Evolutionary conservation across 441 rosid species (phyloP), one percentile per base, ranked within the genome.

Genomic region (Euphorbia celastroides): DNA sequence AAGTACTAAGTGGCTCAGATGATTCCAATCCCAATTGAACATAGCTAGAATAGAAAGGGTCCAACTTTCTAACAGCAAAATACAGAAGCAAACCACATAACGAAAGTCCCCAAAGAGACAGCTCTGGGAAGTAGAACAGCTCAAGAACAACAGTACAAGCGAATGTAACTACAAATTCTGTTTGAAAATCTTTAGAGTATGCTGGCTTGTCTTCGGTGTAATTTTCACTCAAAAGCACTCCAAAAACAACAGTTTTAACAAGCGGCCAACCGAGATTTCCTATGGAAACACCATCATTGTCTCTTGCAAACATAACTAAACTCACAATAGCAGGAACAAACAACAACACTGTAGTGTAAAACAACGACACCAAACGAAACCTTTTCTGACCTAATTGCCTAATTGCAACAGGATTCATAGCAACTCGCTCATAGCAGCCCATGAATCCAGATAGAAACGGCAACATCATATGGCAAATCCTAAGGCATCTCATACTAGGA

Each of bases 221-320:
- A 79, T 72, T 93, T 78, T 87, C 97, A 76, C 82, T 88, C 79
- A 93, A 70, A 28, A 90, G 79, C 50, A 93, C 97, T 27, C 97
- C 98, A 42, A 90, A 93, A 28, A 93, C 89, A 71, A 90, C 97
- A 56, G 87, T 90, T 67, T 90, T 90, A 44, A 79, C 94, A 64
- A 93, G 77, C 62, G 97, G 98, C 97, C 98, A 93, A 52, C 90
- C 91, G 34, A 88, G 72, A 67, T 69, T 85, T 52, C 72, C 81
- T 57, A 90, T 5, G 1, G 90, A 83, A 74, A 87, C 79, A 65
- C 72, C 79, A 55, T 59, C 82, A 14, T 75, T 78, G 63, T 70
- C 86, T 26, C 63, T 70, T 46, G 71, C 88, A 55, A 81, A 72
- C 72, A 86, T 69, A 1, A 80, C 12, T 66, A 87, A 76, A 68